Evolutionary conservation across 139 green algal genomes (phyloP), one percentile per base, ranked within the genome.

Genomic region (Chlamydomonas asymmetrica): DNA sequence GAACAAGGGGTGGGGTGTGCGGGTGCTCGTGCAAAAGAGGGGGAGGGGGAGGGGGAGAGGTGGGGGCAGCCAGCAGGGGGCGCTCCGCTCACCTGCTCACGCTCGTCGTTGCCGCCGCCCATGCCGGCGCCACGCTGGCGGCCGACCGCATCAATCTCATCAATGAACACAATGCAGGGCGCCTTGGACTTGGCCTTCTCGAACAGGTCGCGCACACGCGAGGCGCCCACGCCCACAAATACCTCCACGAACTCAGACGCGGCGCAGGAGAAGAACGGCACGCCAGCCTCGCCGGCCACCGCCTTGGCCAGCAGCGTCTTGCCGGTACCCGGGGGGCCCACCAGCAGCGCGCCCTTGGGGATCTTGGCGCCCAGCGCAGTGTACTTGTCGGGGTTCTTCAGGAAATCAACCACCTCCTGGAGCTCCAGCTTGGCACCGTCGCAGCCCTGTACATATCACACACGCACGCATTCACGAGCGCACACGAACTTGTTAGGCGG

Each of bases 121-220:
- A 99, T 90, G 63, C 96, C 93, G 54, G 95, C 94, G 45, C 96
- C 96, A 66, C 96, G 91, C 64, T 96, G 93, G 59, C 96, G 90
- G 74, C 96, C 96, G 4, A 99, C 96, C 48, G 96, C 96, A 84
- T 99, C 96, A 75, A 99, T 99, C 89, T 99, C 96, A 88, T 99
- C 96, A 45, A 99, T 96, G 86, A 99, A 99, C 59, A 99, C 85
- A 78, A 99, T 99, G 93, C 96, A 99, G 10, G 96, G 96, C 0
- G 95, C 95, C 83, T 99, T 99, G 82, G 97, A 89, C 88, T 99
- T 99, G 50, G 96, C 95, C 81, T 98, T 98, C 87, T 98, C 97
- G 83, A 99, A 99, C 49, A 99, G 86, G 83, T 99, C 96, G 35
- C 96, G 83, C 35, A 99, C 96, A 69, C 96, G 92, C 49, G 90